Conservation (phyloP, 192 early-diverging fungal genomes). For the Backusella circina region DNA sequence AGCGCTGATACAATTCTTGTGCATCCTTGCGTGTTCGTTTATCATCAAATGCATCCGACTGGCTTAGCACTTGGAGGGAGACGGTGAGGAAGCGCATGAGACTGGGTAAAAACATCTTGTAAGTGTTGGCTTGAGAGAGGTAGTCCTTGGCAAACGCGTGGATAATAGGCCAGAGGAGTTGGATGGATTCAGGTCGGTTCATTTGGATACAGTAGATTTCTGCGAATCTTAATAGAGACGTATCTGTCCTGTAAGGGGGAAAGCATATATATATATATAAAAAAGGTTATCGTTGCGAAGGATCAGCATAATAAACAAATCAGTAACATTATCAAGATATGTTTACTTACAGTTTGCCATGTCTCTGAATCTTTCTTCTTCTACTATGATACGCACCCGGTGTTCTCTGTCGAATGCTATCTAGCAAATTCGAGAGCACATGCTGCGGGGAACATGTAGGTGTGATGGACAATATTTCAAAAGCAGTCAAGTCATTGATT, state of each 20-base stretch:
- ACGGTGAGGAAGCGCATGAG: conserved; percentile 53
- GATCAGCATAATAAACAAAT: neutral
- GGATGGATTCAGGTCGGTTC: conserved; percentile 42
- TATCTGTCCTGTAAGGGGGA: conserved; percentile 54
- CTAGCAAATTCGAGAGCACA: conserved; percentile 35
- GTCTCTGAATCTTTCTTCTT: conserved; percentile 35
- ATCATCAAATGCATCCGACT: conserved; percentile 46
- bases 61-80: conserved; percentile 30
- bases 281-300: neutral
- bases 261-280: no score
- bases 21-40: conserved; percentile 58
- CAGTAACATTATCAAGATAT: neutral
- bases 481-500: conserved; percentile 14
- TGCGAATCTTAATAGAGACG: conserved; percentile 56
- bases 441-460: conserved; percentile 35
- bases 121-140: conserved; percentile 46
- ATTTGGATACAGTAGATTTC: conserved; percentile 56
- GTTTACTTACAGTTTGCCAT: conserved; percentile 52
- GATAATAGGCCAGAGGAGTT: conserved; percentile 59
- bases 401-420: conserved; percentile 45
- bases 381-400: conserved; percentile 30
- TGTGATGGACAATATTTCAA: conserved; percentile 32
- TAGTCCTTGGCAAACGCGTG: conserved; percentile 60
- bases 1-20: conserved; percentile 52
- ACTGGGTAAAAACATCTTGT: conserved; percentile 52